Conservation (phyloP, 2,329 filamentous ascomycete genomes). For the Fusarium tjaetaba region DNA sequence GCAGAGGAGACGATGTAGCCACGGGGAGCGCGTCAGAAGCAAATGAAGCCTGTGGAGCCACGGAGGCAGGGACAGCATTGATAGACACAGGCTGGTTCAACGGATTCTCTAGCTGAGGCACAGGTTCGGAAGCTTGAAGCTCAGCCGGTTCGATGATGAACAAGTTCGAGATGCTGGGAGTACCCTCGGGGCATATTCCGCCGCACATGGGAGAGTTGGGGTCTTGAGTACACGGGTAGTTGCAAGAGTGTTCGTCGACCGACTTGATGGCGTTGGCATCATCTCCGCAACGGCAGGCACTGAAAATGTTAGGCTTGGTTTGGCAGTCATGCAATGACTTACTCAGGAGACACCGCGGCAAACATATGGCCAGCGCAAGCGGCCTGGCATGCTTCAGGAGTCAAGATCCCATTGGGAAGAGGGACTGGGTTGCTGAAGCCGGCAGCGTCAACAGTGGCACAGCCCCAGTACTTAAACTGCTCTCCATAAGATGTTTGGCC, state of each 20-base stretch:
- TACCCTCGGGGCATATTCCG: constrained; percentile 43
- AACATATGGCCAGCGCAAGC: constrained; percentile 34
- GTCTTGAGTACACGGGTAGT: constrained; percentile 46
- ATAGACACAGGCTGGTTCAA: background rate
- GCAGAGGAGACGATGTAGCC: background rate
- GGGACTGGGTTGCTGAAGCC: constrained; percentile 23
- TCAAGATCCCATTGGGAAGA: constrained; percentile 28
- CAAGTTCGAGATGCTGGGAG: constrained; percentile 46
- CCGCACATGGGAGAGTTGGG: constrained; percentile 48
- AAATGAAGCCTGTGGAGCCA: background rate
- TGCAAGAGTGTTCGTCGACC: constrained; percentile 46
- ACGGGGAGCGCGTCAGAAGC: constrained; percentile 11
- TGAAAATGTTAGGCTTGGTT: constrained; percentile 26
- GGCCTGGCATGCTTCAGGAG: constrained; percentile 31
- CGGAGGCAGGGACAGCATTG: background rate
- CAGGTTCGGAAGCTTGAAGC: constrained; percentile 6
- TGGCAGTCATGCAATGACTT: background rate
- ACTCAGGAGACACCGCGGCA: constrained; percentile 47
- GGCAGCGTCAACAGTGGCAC: constrained; percentile 31
- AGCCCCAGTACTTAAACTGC: constrained; percentile 41
- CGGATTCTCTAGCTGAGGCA: constrained; percentile 9
- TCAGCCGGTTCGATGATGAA: constrained; percentile 41
- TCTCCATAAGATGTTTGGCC: constrained; percentile 32
- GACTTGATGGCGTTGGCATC: constrained; percentile 43
- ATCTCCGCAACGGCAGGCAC: constrained; percentile 51